Conservation (phyloP, 306 rosid species). For the Potentilla sterilis region DNA sequence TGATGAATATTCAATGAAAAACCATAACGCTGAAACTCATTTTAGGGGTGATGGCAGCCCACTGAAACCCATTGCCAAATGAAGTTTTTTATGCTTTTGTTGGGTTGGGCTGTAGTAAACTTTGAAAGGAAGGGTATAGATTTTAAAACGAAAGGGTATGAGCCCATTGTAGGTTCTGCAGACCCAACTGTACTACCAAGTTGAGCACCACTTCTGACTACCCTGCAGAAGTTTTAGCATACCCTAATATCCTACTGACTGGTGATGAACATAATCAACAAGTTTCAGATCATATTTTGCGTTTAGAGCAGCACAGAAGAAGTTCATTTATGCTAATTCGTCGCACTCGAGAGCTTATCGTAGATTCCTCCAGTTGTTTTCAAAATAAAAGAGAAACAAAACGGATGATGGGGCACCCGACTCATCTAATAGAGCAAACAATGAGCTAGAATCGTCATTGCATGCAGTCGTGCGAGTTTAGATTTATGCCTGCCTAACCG, state of each 20-base stretch:
- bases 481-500: not conserved
- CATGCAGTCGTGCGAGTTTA: not conserved
- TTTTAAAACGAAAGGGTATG: not conserved
- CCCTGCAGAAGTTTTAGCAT: too few relatives aligned
- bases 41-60: not conserved
- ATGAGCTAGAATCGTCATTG: not conserved
- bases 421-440: not conserved
- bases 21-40: not conserved
- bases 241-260: not conserved
- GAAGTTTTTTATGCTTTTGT: not conserved
- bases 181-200: not conserved
- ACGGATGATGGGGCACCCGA: not conserved
- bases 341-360: not conserved
- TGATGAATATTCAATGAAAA: too few relatives aligned
- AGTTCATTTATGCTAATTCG: not conserved
- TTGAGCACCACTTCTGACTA: not conserved
- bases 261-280: not conserved
- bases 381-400: not conserved
- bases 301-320: not conserved
- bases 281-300: not conserved
- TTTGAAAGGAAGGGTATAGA: too few relatives aligned
- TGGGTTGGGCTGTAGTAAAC: not conserved
- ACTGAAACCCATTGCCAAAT: not conserved
- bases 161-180: not conserved
- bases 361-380: not conserved